Conservation (phyloP, 148 eudicot genomes). For the Rhododendron griersonianum region DNA sequence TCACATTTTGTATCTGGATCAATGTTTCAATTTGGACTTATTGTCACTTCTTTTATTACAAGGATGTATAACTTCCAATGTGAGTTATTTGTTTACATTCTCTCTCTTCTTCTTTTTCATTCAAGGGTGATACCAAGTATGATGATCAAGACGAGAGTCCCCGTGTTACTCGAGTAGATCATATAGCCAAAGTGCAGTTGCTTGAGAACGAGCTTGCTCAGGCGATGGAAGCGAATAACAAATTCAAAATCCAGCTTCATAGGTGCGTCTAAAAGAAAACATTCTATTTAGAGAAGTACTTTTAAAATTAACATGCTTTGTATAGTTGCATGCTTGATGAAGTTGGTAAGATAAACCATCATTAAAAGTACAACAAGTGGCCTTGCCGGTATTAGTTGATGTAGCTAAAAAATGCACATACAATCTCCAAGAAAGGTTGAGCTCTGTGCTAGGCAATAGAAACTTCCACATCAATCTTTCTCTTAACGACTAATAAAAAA, state of each 20-base stretch:
- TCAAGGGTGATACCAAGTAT: slow-evolving; percentile 18
- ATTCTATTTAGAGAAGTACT: neutral
- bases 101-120: slow-evolving; percentile 1
- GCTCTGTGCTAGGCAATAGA: neutral
- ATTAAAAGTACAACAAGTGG: neutral
- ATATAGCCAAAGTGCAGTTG: slow-evolving; percentile 35
- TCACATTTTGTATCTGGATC: neutral
- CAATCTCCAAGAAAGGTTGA: neutral
- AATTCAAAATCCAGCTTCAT: slow-evolving; percentile 55
- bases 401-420: neutral
- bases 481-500: too few relatives aligned
- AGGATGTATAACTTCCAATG: neutral
- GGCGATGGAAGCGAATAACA: slow-evolving; percentile 62
- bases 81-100: neutral
- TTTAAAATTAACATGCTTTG: neutral
- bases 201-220: slow-evolving; percentile 66
- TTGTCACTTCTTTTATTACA: neutral
- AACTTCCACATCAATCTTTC: neutral
- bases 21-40: neutral
- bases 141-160: slow-evolving; percentile 13
- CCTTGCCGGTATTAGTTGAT: neutral
- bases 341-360: neutral
- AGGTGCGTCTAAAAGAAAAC: slow-evolving; percentile 32
- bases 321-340: neutral
- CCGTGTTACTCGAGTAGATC: slow-evolving; percentile 25